Evolutionary conservation across 2,329 filamentous ascomycete species (phyloP), one percentile per base, ranked within the genome.

Genomic region (Pestalotiopsis sp.): DNA sequence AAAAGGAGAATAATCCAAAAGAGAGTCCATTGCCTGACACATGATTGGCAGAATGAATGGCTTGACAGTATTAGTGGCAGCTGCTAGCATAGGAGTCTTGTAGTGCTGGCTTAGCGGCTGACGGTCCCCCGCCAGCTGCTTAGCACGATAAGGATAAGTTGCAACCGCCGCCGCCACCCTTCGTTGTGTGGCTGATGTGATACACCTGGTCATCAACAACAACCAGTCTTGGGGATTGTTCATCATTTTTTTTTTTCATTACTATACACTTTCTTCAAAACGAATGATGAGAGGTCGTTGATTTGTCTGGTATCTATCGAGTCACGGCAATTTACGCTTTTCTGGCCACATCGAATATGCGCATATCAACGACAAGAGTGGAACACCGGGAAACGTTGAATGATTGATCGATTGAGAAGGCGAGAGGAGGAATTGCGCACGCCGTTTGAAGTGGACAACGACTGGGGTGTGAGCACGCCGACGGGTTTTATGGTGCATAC

Each of bases 81-180:
- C 45, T 52, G 45, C 7, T n/a, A 7, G 17, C 7, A 2, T 5
- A 52, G 14, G 45, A 17, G n/a, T n/a, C 17, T 52, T 52, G 14
- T 52, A n/a, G 17, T 7, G 45, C 13, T 49, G 13, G 7, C n/a
- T 49, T 49, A 5, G 41, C 41, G 14, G 45, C 17, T n/a, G 45
- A 17, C 45, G 20, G 45, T 27, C 14, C 20, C 45, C 20, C 17
- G 4, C 45, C 45, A 52, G 45, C 20, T 52, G 45, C 17, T 7
- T 6, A 59, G n/a, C 23, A 38, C 27, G 59, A 62, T 62, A 62
- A 62, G 27, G 59, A 62, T 62, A 62, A 62, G 27, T 25, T 12
- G 31, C 9, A 20, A 20, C 27, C 59, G 59, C 59, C 59, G 38
- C 59, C n/a, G 6, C 23, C 59, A 11, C 31, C 27, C 17, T 62